Conservation (phyloP, 192 early-diverging fungal species). For the Coemansia sp. region DNA sequence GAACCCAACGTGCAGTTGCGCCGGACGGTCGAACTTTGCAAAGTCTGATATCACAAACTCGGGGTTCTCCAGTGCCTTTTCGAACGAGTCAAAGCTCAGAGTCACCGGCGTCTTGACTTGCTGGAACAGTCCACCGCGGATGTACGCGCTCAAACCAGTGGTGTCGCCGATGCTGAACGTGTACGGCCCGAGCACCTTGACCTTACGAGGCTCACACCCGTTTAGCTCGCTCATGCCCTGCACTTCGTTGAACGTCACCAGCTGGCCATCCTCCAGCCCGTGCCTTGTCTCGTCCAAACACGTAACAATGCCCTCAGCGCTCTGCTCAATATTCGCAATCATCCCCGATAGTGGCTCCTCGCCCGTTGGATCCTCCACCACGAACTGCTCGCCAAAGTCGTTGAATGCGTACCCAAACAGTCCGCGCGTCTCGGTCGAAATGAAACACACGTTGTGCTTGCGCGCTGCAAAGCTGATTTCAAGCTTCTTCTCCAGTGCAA, state of each 20-base stretch:
- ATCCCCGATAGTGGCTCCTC: constrained; percentile 92
- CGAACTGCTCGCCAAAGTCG: constrained; percentile 92
- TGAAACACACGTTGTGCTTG: constrained; percentile 71
- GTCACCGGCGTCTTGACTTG: constrained; percentile 93
- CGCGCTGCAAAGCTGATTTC: constrained; percentile 83
- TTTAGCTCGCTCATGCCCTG: constrained; percentile 92
- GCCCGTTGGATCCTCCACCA: constrained; percentile 83
- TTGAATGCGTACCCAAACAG: constrained; percentile 93
- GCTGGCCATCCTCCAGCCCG: constrained; percentile 96
- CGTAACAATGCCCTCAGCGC: constrained; percentile 84
- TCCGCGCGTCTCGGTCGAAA: constrained; percentile 84
- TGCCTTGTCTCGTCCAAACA: constrained; percentile 96
- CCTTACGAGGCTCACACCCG: constrained; percentile 67
- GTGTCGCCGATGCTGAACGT: constrained; percentile 97
- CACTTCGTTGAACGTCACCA: constrained; percentile 90
- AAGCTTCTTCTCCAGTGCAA: constrained; percentile 71
- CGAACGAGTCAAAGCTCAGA: constrained; percentile 74
- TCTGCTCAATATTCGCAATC: constrained; percentile 76
- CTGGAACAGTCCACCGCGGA: constrained; percentile 84
- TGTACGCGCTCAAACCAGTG: constrained; percentile 67
- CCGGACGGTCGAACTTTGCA: constrained; percentile 97
- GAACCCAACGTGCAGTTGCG: constrained; percentile 89
- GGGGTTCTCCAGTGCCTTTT: constrained; percentile 73
- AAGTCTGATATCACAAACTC: constrained; percentile 89
- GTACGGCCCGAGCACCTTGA: constrained; percentile 91